Conservation (phyloP, 2,329 filamentous ascomycete species). For the Phaeoacremonium minimum region DNA sequence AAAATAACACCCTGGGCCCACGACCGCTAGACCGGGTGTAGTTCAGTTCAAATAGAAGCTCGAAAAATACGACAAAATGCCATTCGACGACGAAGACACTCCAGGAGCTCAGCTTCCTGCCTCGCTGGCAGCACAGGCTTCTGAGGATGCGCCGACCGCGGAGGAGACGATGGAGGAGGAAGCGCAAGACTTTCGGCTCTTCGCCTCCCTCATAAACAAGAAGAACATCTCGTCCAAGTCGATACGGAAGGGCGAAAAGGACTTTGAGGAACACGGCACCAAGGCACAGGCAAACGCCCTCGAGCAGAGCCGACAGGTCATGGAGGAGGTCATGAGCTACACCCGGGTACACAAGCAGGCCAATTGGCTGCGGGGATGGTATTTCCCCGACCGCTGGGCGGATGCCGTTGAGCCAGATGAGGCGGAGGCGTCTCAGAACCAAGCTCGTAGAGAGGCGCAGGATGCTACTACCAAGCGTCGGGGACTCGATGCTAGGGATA, state of each 20-base stretch:
- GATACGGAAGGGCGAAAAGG: constrained; percentile 91
- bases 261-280: constrained; percentile 93
- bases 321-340: constrained; percentile 81
- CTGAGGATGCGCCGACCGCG: constrained; percentile 26
- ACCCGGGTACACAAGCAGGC: constrained; percentile 70
- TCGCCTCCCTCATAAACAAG: constrained; percentile 47
- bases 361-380: constrained; percentile 65
- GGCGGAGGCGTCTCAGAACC: constrained; percentile 26
- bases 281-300: constrained; percentile 73
- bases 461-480: constrained; percentile 8
- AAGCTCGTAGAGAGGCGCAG: constrained; percentile 12
- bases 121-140: constrained; percentile 13
- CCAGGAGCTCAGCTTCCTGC: constrained; percentile 11
- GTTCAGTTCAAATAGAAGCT: no score
- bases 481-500: constrained; percentile 30
- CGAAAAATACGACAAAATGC: constrained; percentile 11
- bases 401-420: constrained; percentile 5
- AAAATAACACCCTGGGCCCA: no score
- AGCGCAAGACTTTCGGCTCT: constrained; percentile 81
- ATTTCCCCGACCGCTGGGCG: constrained; percentile 60
- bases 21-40: no score
- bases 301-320: constrained; percentile 76
- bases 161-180: constrained; percentile 72
- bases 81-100: constrained; percentile 19
- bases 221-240: constrained; percentile 52